A percentile compares a stretch with the other conserved stretches of the same genome.
Conservation (phyloP, 441 rosid species). For the Populus hybrid region DNA sequence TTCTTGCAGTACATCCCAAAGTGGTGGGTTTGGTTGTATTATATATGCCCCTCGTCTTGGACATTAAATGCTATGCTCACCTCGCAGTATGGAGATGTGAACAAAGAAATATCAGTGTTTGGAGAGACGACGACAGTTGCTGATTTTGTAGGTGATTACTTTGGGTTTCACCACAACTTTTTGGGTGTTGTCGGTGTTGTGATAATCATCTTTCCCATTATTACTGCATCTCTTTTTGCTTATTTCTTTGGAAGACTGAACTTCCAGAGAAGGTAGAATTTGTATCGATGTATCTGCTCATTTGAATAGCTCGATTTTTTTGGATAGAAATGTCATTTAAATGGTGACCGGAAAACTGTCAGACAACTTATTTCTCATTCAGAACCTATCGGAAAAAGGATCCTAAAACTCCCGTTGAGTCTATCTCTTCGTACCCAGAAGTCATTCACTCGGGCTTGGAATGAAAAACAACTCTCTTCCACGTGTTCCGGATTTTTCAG, state of each 20-base stretch:
- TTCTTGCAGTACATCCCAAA: conserved; percentile 51
- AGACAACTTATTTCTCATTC: too few relatives aligned
- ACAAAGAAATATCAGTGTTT: conserved; percentile 39
- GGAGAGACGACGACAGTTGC: conserved; percentile 44
- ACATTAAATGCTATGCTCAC: conserved; percentile 50
- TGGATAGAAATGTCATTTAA: too few relatives aligned
- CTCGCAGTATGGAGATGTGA: conserved; percentile 55
- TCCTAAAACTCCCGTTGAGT: too few relatives aligned
- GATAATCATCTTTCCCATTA: conserved; percentile 43
- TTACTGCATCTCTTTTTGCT: conserved; percentile 51
- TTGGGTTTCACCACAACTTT: conserved; percentile 35
- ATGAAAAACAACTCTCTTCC: too few relatives aligned
- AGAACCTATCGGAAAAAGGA: too few relatives aligned
- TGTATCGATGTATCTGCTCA: not conserved
- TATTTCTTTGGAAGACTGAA: conserved; percentile 46
- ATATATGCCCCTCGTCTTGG: conserved; percentile 64
- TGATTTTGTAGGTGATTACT: conserved; percentile 49
- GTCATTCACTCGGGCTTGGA: too few relatives aligned
- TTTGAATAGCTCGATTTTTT: too few relatives aligned
- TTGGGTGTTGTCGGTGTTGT: conserved; percentile 33
- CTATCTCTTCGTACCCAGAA: too few relatives aligned
- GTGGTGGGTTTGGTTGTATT: conserved; percentile 74
- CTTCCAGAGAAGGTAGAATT: conserved; percentile 51
- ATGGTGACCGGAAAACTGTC: too few relatives aligned
- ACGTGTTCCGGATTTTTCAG: too few relatives aligned